Conservation (phyloP, 176 grass and related monocot genomes). For the Microstegium vimineum region DNA sequence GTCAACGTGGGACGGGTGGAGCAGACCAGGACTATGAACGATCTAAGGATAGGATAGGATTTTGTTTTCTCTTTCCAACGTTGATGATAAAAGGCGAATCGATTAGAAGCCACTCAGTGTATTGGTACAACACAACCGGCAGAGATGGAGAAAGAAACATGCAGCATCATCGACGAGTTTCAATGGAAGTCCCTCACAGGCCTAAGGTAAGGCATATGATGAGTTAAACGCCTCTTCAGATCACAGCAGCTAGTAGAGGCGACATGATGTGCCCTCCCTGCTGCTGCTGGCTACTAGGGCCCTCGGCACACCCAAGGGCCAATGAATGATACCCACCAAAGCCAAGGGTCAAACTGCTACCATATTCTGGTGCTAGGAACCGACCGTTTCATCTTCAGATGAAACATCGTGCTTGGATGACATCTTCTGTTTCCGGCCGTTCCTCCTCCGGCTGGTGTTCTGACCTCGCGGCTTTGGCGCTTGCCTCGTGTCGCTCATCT, state of each 20-base stretch:
- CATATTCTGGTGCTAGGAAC: background rate
- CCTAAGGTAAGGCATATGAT: background rate
- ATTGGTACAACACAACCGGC: background rate
- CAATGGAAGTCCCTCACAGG: constrained; percentile 2
- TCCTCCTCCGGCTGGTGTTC: constrained; percentile 30
- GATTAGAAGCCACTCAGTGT: background rate
- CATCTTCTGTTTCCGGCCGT: constrained; percentile 42
- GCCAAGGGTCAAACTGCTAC: constrained; percentile 1
- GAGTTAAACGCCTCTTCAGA: background rate
- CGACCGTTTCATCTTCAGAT: constrained; percentile 19
- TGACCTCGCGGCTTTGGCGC: constrained; percentile 6
- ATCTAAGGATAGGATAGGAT: too few relatives aligned
- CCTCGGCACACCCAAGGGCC: background rate
- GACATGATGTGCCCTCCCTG: background rate
- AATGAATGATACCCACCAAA: background rate
- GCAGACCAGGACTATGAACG: too few relatives aligned
- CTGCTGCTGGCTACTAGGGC: background rate
- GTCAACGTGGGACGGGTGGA: too few relatives aligned
- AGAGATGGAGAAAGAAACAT: background rate
- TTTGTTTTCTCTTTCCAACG: too few relatives aligned
- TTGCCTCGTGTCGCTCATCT: constrained; percentile 24
- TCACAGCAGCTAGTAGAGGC: background rate
- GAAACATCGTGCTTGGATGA: constrained; percentile 45
- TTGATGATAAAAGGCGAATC: background rate
- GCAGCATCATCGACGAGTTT: constrained; percentile 6